Base-by-base conservation (phyloP, 1,139 yeast genomes). In the Zygosaccharomyces sapae region DNA sequence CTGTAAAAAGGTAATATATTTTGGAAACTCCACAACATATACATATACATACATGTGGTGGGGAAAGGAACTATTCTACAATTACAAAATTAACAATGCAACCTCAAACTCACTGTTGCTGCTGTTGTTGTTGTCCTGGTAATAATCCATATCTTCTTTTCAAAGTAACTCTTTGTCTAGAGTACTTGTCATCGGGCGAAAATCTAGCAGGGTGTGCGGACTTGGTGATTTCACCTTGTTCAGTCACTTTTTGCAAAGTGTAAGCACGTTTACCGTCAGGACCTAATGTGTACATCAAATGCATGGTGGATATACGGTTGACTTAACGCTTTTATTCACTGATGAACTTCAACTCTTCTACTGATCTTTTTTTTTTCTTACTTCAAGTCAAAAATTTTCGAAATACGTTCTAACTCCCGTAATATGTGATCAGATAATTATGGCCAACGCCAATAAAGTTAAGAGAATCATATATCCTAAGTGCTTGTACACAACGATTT, bases 141-240 rank as follows among this genome's bases (percentile, higher is more conserved):
- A 94, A 78, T 70, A 94, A 70, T 59, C 84, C 84, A 70, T 75
- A 90, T 76, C 98, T 85, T 79, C 88, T 92, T 83, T 94, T 94
- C 68, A 94, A 79, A 46, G 97, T 92, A 46, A 92, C 97, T 79
- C 99, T 86, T 74, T 94, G 97, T 78, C 97, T 86, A 49, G 98
- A 92, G 77, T 88, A 92, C 74, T 92, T 92, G 79, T 92, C 99
- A 69, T 92, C 99, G 61, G 99, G 99, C 42, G 98, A 92, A 71
- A 92, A 92, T 72, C 99, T 83, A 48, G 99, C 98, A 54, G 99
- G 99, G 71, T 94, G 99, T 30, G 98, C 98, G 57, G 96, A 86
- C 75, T 89, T 88, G 69, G 99, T 94, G 76, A 92, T 89, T 70
- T 89, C 96, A 55, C 97, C 97, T 8, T 75, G 72, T 54, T 77